These are phyloP conservation scores for Tephrocybe sp. DNA, from an alignment of 768 basidiomycete species.

Conservation along the genomic window DNA sequence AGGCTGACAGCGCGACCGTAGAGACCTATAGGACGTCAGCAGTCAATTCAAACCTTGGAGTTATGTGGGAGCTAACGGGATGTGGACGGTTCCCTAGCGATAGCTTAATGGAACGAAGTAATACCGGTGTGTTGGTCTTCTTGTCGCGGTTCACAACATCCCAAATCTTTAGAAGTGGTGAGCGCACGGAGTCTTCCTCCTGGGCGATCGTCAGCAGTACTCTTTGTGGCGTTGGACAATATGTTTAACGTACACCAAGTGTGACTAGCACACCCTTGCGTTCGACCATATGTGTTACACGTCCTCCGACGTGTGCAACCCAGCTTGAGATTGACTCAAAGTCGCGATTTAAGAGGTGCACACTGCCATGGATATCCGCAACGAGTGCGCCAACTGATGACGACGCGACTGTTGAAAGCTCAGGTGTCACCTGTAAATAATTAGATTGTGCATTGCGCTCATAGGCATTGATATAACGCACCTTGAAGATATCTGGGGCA, in stretches of 20 bases:
- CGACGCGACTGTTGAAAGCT: slow-evolving; percentile 68
- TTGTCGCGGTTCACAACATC: slow-evolving; percentile 72
- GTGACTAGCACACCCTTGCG: slow-evolving; percentile 80
- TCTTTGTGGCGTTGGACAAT: not conserved
- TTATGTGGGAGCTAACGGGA: slow-evolving; percentile 46
- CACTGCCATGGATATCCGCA: slow-evolving; percentile 82
- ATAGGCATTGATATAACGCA: slow-evolving; percentile 29
- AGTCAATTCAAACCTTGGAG: slow-evolving; percentile 3
- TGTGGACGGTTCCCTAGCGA: slow-evolving; percentile 76
- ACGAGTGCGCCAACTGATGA: slow-evolving; percentile 69
- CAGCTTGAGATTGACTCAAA: slow-evolving; percentile 73
- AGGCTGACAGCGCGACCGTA: slow-evolving; percentile 72
- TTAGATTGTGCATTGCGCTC: not conserved
- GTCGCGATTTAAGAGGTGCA: slow-evolving; percentile 72
- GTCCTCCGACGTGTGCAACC: slow-evolving; percentile 75
- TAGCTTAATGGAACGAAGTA: slow-evolving; percentile 74
- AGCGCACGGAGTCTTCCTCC: slow-evolving; percentile 72
- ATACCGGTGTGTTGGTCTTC: slow-evolving; percentile 55
- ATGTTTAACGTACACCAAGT: slow-evolving; percentile 66
- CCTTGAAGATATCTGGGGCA: slow-evolving; percentile 78
- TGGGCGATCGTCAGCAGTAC: slow-evolving; percentile 26
- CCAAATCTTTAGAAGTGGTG: slow-evolving; percentile 85
- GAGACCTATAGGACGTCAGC: slow-evolving; percentile 54
- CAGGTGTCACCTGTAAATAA: slow-evolving; percentile 48
- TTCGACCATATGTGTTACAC: slow-evolving; percentile 87